These are phyloP conservation scores for Cynanchum wilfordii DNA, from an alignment of 257 asterid genomes.

Conservation along the genomic window DNA sequence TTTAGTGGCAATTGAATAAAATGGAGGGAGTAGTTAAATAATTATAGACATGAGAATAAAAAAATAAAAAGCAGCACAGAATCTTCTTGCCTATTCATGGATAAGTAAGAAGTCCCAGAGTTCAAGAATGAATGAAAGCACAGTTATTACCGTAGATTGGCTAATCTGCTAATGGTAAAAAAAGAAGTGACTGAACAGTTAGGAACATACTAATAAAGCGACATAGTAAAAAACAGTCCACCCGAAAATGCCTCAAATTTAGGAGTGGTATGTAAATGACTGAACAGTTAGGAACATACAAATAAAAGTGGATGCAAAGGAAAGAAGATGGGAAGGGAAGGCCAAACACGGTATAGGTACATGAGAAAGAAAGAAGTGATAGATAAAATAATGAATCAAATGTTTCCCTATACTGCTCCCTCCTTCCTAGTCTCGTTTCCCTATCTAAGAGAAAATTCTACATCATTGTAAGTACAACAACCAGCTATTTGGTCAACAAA, in stretches of 20 bases:
- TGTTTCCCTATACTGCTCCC: background rate
- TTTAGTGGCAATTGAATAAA: no score
- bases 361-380: background rate
- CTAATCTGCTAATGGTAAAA: background rate
- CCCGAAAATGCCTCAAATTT: background rate
- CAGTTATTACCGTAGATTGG: background rate
- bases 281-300: background rate
- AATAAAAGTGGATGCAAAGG: background rate
- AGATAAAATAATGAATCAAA: background rate
- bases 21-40: background rate
- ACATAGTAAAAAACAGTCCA: background rate
- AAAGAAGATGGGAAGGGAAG: background rate
- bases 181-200: no score
- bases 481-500: background rate
- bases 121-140: background rate
- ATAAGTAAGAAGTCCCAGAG: background rate
- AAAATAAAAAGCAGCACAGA: background rate
- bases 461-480: background rate
- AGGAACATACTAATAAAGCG: background rate
- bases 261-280: background rate
- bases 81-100: background rate
- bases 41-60: background rate
- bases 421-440: background rate
- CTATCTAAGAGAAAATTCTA: background rate
- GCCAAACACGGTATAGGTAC: background rate